Evolutionary conservation across 257 asterid genomes (phyloP).

Genomic region (Solanum appendiculatum): DNA sequence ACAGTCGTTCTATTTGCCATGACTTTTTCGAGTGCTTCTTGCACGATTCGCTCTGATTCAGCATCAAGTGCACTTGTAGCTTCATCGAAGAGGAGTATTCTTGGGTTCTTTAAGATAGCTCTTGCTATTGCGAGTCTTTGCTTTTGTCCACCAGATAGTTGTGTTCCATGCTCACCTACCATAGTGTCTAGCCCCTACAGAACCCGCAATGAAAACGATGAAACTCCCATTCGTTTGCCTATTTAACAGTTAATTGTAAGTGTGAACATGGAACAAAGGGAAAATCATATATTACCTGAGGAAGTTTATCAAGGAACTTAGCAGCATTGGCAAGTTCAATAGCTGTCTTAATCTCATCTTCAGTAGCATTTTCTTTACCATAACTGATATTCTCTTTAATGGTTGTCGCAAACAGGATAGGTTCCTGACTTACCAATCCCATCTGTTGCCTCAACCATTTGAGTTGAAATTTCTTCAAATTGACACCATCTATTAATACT

Average conservation of each 20-base stretch:
- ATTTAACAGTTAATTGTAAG: background rate
- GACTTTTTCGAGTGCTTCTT: constrained; percentile 68
- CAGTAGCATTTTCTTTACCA: constrained; percentile 58
- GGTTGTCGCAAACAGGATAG: constrained; percentile 47
- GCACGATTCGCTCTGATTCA: constrained; percentile 67
- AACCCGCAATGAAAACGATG: background rate
- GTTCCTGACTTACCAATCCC: constrained; percentile 77
- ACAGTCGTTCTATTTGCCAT: constrained; percentile 65
- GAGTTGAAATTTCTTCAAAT: constrained; percentile 34
- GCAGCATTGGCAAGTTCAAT: constrained; percentile 77
- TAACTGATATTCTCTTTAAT: constrained; percentile 55
- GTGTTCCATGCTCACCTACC: constrained; percentile 87
- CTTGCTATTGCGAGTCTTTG: constrained; percentile 79
- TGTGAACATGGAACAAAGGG: background rate
- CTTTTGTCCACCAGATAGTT: constrained; percentile 82
- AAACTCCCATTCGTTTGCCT: background rate
- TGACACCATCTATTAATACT: constrained; percentile 47
- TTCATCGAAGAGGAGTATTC: constrained; percentile 78
- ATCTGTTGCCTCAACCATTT: constrained; percentile 52
- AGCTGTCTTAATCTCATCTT: constrained; percentile 53
- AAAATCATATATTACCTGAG: constrained; percentile 14
- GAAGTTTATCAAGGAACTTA: constrained; percentile 58
- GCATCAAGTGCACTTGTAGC: constrained; percentile 87
- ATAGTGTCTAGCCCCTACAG: constrained; percentile 70
- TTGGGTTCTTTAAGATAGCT: constrained; percentile 71